Evolutionary conservation across 139 green algal species (phyloP), one percentile per base, ranked within the genome.

Genomic region (Tetraselmis striata): DNA sequence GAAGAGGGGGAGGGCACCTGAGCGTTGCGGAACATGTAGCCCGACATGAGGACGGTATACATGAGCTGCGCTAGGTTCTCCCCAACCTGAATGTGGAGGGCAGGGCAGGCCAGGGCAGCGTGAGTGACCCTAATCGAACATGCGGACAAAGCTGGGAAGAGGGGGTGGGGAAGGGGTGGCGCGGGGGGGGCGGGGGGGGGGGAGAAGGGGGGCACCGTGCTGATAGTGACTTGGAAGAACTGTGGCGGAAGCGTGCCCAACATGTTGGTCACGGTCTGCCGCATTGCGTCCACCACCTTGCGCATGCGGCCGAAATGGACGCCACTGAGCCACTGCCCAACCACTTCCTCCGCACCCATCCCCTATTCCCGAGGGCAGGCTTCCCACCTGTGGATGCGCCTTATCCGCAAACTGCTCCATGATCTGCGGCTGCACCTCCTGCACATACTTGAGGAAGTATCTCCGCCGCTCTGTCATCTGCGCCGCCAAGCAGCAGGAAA

Each of bases 11-110:
- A 5, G 11, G 11, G 5, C 45, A 88, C 82, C 81, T 88, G 83
- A 1, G 91, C 95, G 82, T 95, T 95, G 2, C 92, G 84, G 84
- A 98, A 95, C 85, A 94, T 88, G 88, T 95, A 95, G 2, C 95
- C 95, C 0, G 93, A 96, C 86, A 94, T 95, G 31, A 97, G 87
- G 29, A 97, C 89, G 32, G 81, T 94, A 82, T 92, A 93, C 90
- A 98, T 96, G 0, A 98, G 90, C 84, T 97, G 90, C 27, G 94
- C 91, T 32, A 98, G 84, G 81, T 93, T 94, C 30, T 98, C 94
- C 0, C 88, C 92, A n/a, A 92, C 84, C 84, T 89, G 79, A n/a
- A n/a, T n/a, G n/a, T n/a, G n/a, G n/a, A n/a, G n/a, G n/a, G n/a
- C n/a, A n/a, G n/a, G n/a, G n/a, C n/a, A n/a, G n/a, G n/a, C n/a